Evolutionary conservation across 768 basidiomycete genomes (phyloP), one percentile per base, ranked within the genome.

Genomic region (Fomitopsis serialis): DNA sequence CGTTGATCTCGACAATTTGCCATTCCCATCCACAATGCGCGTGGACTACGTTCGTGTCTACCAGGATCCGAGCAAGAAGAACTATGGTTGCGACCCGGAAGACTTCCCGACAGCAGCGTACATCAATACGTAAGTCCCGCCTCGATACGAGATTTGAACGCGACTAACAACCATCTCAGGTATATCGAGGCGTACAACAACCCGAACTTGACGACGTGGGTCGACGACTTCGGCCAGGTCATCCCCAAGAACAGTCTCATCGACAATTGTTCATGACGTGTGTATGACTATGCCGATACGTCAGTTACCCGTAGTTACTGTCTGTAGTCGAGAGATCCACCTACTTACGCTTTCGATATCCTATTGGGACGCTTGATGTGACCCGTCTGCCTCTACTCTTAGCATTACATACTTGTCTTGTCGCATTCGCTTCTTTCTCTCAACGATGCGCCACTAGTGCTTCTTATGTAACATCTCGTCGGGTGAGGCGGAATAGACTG

Each of bases 21-120:
- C 65, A 17, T 84, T 83, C 66, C 70, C 70, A 0, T 68, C 81
- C 21, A 70, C 66, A 2, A 87, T 95, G 89, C 74, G 73, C 53
- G 71, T 95, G 44, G 93, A 96, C 63, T 95, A 82, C 53, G 81
- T 95, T 52, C 82, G 93, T 1, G 88, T 97, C 3, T 88, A 87
- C 60, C 87, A 87, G 59, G 70, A 72, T 25, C 67, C 73, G 51
- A 68, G 72, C 55, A 58, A 63, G 3, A 70, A 73, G 60, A 84
- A 83, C 58, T 69, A 83, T 35, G 83, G 85, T 7, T 87, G 84
- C 56, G 88, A 92, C 61, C 90, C 92, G 2, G 61, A 68, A 17
- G 78, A 80, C 17, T 85, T 79, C 67, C 92, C 94, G 0, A 97
- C 94, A 0, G 67, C 73, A 4, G 70, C 77, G 0, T 96, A 96